Base-by-base conservation (phyloP, 768 basidiomycete species). In the Inosperma sp. region DNA sequence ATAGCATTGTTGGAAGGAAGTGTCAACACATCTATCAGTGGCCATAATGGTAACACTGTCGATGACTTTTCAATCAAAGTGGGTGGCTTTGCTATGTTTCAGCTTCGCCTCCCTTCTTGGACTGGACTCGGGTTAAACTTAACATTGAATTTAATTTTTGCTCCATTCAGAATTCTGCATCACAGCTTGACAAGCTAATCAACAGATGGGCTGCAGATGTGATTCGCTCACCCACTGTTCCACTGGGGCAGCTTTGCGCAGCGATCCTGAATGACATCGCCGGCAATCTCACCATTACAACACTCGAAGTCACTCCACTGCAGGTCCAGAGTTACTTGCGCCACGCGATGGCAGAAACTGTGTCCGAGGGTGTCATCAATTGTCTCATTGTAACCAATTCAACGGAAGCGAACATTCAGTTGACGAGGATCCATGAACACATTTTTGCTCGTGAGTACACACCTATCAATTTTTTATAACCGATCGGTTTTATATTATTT, bases 41-140 rank as follows among this genome's bases (percentile, higher is more conserved):
- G 65, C 51, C 76, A 73, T 37, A 77, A 79, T 53, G 79, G 80
- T 21, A 81, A 77, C 60, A 83, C 86, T 0, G 76, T 91, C 39
- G 90, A 91, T 61, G 89, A 93, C 64, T 92, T 91, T 66, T 90
- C 89, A 4, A 91, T 93, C 71, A 86, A 83, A 74, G 89, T 86
- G 47, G 13, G 78, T 29, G 34, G 5, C 30, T 13, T 22, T 14
- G 27, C 36, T 21, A 21, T 49, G 25, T 45, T 45, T 21, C 30
- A 45, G 23, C 19, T 36, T 9, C 39, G 46, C 45, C 35, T 36
- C 48, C 37, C 19, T 40, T 41, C 36, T 49, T 49, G n/a, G n/a
- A n/a, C n/a, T n/a, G n/a, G n/a, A n/a, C n/a, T n/a, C n/a, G n/a
- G n/a, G n/a, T 7, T 35, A 45, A 26, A 44, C 42, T 29, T 51